Conservation (phyloP, 139 green algal genomes). For the Choricystis sp. region DNA sequence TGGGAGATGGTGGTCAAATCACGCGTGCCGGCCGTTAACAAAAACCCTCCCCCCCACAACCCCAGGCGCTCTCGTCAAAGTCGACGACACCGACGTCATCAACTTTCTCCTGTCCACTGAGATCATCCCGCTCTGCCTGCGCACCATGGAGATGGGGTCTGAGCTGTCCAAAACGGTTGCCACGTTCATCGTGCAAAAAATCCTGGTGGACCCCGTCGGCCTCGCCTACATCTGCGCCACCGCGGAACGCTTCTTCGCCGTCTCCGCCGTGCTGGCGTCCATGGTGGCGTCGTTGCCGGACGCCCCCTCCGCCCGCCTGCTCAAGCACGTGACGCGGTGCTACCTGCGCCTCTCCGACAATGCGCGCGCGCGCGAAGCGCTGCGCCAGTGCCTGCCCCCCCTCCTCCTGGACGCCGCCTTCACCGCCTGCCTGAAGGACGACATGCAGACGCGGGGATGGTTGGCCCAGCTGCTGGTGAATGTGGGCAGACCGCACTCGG, state of each 20-base stretch:
- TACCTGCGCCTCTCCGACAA: constrained; percentile 78
- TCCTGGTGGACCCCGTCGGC: constrained; percentile 87
- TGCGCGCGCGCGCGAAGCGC: constrained; percentile 67
- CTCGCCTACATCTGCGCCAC: constrained; percentile 96
- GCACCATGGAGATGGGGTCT: constrained; percentile 97
- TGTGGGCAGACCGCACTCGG: constrained; percentile 48
- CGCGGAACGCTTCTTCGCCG: constrained; percentile 95
- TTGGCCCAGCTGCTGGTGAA: constrained; percentile 88
- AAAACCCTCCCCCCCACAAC: no score
- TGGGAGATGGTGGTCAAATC: no score
- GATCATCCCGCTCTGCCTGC: constrained; percentile 96
- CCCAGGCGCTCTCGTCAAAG: constrained; percentile 97
- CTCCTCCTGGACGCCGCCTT: constrained; percentile 77
- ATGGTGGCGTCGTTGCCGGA: constrained; percentile 76
- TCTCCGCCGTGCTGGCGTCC: constrained; percentile 74
- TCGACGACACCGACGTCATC: constrained; percentile 98
- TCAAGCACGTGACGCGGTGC: constrained; percentile 99
- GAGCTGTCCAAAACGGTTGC: constrained; percentile 98
- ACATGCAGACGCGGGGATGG: constrained; percentile 76
- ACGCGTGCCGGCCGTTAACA: no score
- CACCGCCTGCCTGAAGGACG: constrained; percentile 82
- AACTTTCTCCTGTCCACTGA: constrained; percentile 98
- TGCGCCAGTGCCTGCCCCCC: constrained; percentile 84
- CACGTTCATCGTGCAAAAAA: constrained; percentile 99
- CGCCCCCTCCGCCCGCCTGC: constrained; percentile 69